These are phyloP conservation scores for Sanghuangporus weigelae DNA, from an alignment of 1,284 basidiomycete genomes.

Conservation along the genomic window DNA sequence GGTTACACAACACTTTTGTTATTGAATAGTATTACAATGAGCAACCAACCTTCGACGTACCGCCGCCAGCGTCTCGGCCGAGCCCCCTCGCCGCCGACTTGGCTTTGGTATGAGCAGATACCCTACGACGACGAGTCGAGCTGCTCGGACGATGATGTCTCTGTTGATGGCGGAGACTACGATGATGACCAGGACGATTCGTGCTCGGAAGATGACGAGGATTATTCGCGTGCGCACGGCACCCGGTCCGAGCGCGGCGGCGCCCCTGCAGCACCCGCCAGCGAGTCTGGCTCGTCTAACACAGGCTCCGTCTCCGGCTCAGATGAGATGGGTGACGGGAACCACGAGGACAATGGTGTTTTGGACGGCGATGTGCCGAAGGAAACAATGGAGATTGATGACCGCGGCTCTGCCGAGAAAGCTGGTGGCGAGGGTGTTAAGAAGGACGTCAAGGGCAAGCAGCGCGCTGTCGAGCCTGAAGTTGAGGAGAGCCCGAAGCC, in stretches of 20 bases:
- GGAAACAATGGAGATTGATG: conserved; percentile 27
- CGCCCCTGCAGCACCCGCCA: conserved; percentile 32
- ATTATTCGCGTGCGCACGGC: conserved; percentile 38
- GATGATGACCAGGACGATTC: conserved; percentile 5
- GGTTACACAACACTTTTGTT: background rate
- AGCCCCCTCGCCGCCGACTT: conserved; percentile 74
- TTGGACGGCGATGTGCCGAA: conserved; percentile 5
- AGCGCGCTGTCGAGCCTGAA: conserved; percentile 62
- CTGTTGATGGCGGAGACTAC: conserved; percentile 46
- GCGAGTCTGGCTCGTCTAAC: conserved; percentile 13
- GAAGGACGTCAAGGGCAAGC: conserved; percentile 72
- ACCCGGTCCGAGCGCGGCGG: conserved; percentile 27
- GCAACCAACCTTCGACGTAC: conserved; percentile 46
- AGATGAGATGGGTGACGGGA: conserved; percentile 1
- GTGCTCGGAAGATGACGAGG: conserved; percentile 29
- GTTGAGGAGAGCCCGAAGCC: conserved; percentile 28
- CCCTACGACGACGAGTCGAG: conserved; percentile 50
- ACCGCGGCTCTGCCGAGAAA: conserved; percentile 26
- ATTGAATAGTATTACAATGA: conserved; percentile 4
- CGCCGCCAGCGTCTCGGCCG: conserved; percentile 63
- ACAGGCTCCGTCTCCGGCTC: background rate
- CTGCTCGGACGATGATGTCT: conserved; percentile 43
- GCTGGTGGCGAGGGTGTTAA: conserved; percentile 25
- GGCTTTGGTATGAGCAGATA: conserved; percentile 85
- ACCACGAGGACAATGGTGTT: background rate